Base-by-base conservation (phyloP, 176 grass and related monocot genomes). In the Oryza glaberrima region DNA sequence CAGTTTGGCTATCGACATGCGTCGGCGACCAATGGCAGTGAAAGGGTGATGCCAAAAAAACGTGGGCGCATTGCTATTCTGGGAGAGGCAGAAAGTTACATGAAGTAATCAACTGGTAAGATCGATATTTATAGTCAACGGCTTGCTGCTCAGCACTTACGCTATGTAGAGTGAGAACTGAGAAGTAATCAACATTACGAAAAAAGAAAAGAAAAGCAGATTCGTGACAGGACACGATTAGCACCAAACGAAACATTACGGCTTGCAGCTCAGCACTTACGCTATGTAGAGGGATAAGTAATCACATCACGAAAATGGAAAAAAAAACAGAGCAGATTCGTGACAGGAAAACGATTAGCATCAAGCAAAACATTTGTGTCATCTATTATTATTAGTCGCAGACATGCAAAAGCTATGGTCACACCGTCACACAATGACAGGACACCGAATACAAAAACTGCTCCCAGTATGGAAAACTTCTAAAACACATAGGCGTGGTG, bases 361-460 rank as follows among this genome's bases (percentile, higher is more conserved):
- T 60, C 54, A 73, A 28, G 11, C 73, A 90, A 61, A 67, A 72
- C 47, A 58, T 48, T 25, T 40, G 4, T 11, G 54, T 73, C 35
- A 28, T 77, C 34, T 67, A 40, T 40, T 40, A 40, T 19, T 9
- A 52, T 40, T 82, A 71, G 65, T 82, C 67, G 82, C 88, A 67
- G 45, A 77, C 72, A 65, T 14, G 79, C 73, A 73, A 28, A 71
- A 82, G 35, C 45, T 73, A 78, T 45, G 20, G 35, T 45, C 73
- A 75, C 69, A 54, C 78, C 14, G 35, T 45, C 73, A 75, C 69
- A 54, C 78, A 11, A 65, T 72, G 45, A 22, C 22, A 22, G 22
- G 22, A 22, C 49, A 58, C 48, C 23, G 48, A 69, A 78, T 61
- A 23, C 26, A 83, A 78, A 87, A 32, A 68, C 35, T 82, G 82